Evolutionary conservation across 192 early-diverging fungal genomes (phyloP), one percentile per base, ranked within the genome.

Genomic region (Chytriomyces sp.): DNA sequence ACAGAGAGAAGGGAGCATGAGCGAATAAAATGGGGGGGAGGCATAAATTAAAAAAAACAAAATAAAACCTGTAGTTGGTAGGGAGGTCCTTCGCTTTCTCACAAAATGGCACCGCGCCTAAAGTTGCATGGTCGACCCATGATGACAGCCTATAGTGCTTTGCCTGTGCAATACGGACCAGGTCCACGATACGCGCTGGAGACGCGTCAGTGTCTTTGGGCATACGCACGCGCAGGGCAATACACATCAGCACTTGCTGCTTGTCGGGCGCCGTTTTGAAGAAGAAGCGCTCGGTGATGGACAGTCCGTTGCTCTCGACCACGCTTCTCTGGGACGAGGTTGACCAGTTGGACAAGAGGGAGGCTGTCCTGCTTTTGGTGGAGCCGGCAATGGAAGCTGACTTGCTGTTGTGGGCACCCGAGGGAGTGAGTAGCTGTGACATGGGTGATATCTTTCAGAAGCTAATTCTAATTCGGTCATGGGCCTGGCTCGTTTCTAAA

Each of bases 241-340:
- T 65, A 20, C 35, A 45, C 77, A 83, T 78, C 20, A 83, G 50
- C 18, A 83, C 80, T 77, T 83, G 50, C 53, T 57, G 64, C 69
- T 49, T 45, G 43, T 64, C 45, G 16, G 69, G 59, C n/a, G 68
- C 50, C 7, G 72, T 77, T 16, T 84, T 43, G 59, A 66, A 68
- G 70, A 84, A 84, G 67, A 73, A 67, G 28, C 78, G 83, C 77
- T 84, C 83, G 10, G 66, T 74, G 23, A 84, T 82, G 20, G 81
- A 79, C n/a, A 84, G 69, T 13, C 72, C 77, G 66, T 61, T 61
- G 24, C 45, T 61, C 24, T 75, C 72, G 7, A 75, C 72, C 1
- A 75, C 72, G 61, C 28, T 64, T 11, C 53, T 11, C 53, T 11
- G 20, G 53, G 53, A 57, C 53, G 53, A 11, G 11, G 53, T 57